phyloP scores from a whole-genome alignment of 2,329 filamentous ascomycete species.

The Colletotrichum sp. region DNA sequence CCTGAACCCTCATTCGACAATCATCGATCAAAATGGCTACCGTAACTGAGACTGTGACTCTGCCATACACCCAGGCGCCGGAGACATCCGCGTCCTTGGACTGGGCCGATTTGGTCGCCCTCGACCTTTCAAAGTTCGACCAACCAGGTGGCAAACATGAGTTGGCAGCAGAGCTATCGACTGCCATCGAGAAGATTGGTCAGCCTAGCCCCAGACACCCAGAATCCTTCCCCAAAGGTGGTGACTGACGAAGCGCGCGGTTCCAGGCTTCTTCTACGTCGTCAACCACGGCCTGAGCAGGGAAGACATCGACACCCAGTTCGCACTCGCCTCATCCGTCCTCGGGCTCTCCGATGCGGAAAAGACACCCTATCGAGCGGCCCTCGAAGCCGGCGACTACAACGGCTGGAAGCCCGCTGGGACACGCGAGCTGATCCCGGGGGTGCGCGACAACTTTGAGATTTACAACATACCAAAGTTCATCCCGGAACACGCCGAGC shows the following conservation, averaged over 20 bases:
- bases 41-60: neutral
- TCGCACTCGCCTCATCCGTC: constrained; percentile 61
- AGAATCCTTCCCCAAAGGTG: rapidly evolving
- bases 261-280: constrained; percentile 52
- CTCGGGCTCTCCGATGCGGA: constrained; percentile 56
- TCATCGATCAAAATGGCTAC: neutral
- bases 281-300: constrained; percentile 64
- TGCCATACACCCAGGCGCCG: neutral
- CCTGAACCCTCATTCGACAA: rapidly evolving
- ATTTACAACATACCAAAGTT: constrained; percentile 67
- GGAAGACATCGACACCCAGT: constrained; percentile 61
- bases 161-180: neutral
- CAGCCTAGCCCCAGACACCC: rapidly evolving
- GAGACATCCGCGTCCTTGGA: neutral
- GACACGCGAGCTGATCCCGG: constrained; percentile 21
- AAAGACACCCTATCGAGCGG: constrained; percentile 57
- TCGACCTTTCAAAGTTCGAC: neutral
- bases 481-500: constrained; percentile 43
- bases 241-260: neutral
- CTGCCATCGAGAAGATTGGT: neutral
- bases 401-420: constrained; percentile 59
- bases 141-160: neutral
- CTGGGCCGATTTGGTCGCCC: neutral
- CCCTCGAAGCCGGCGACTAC: constrained; percentile 55
- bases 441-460: constrained; percentile 58